Evolutionary conservation across 371 early-diverging fungal species (phyloP).

Genomic region (Blakeslea trispora): DNA sequence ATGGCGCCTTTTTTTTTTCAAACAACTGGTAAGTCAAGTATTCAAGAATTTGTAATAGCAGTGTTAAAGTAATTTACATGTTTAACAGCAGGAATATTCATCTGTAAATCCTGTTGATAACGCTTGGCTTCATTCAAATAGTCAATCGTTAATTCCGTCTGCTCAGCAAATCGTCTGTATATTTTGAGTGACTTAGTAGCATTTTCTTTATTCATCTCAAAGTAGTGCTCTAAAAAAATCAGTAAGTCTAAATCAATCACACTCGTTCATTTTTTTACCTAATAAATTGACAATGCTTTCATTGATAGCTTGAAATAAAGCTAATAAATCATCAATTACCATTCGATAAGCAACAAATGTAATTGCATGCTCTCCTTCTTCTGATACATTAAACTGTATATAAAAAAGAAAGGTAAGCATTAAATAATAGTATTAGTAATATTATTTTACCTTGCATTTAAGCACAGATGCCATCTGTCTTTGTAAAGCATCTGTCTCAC

Average conservation of each 20-base stretch:
- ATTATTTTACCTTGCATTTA: constrained; percentile 65
- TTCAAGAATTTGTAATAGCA: too few species aligned
- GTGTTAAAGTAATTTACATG: too few species aligned
- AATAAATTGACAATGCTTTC: constrained; percentile 92
- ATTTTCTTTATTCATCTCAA: constrained; percentile 80
- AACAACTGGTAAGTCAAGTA: too few species aligned
- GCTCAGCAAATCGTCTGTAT: constrained; percentile 85
- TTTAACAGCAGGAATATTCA: constrained; percentile 79
- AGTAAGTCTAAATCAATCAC: neutral
- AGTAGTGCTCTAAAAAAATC: constrained; percentile 66
- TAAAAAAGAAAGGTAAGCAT: too few species aligned
- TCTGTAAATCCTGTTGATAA: constrained; percentile 67
- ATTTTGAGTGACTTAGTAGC: constrained; percentile 76
- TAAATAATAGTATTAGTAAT: too few species aligned
- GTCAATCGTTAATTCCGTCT: constrained; percentile 76
- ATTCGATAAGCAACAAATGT: constrained; percentile 84
- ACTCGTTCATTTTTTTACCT: too few species aligned
- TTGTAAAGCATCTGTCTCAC: constrained; percentile 77
- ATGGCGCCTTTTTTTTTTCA: constrained; percentile 72
- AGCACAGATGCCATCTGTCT: constrained; percentile 78
- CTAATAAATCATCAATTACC: constrained; percentile 80
- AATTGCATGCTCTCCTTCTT: constrained; percentile 85
- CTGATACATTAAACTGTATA: constrained; percentile 75
- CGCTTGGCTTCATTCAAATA: constrained; percentile 80
- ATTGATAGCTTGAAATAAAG: constrained; percentile 87